Evolutionary conservation across 2,329 filamentous ascomycete genomes (phyloP), one percentile per base, ranked within the genome.

Genomic region (Trichophyton verrucosum): DNA sequence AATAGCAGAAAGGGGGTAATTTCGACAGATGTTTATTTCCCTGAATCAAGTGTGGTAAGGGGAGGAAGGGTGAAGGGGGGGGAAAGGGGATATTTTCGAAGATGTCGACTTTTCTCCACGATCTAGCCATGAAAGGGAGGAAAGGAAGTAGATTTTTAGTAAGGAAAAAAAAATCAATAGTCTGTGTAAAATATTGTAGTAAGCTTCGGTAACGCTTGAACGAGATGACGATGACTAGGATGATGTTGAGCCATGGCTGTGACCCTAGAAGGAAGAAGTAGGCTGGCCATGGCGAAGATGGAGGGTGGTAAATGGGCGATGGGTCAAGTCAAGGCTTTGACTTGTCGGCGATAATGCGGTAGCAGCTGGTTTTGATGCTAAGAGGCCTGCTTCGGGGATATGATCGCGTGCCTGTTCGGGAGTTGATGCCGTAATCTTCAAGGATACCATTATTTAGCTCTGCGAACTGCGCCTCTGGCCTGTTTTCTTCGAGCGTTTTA

Each of bases 381-480:
- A 68, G 62, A 24, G 74, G 74, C 51, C 73, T 68, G 22, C 66
- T 69, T 40, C 72, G 73, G 15, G 74, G 74, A 64, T 72, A 75
- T 1, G 73, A 65, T 6, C 69, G 70, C 46, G 70, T 70, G 6
- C 72, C 68, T 27, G 71, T 70, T 47, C 71, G 67, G 22, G 68
- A 62, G 57, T 70, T 69, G 8, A 67, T 66, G 1, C 68, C 68
- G 57, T 72, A 71, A 47, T 72, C 69, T 1, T 69, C 68, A 49
- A 83, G 83, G 62, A 88, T 85, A 1, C 79, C 82, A 59, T 88
- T 85, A 11, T 80, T 78, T 60, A 88, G 77, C 65, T 87, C 82
- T 49, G 81, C 76, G 66, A 86, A 89, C 1, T 75, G 73, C 2
- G 80, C 80, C 1, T 75, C 71, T 0, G 86, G 86, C 4, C 86